Evolutionary conservation across 208 protist genomes (phyloP).

Genomic region (Blastocrithidia nonstop): DNA sequence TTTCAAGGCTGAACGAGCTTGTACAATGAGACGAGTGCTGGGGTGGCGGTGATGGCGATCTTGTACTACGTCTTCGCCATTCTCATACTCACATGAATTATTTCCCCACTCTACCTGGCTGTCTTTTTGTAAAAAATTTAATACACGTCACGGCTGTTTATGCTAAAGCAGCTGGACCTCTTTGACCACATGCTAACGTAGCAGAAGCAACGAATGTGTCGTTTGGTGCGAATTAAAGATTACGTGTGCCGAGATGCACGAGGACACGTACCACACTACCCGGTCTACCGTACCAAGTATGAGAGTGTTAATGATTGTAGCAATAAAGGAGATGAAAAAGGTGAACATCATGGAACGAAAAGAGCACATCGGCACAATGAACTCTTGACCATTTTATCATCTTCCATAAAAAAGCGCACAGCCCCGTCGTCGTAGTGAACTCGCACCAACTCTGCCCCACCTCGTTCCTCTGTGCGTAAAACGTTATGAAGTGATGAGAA

Average conservation of each 20-base stretch:
- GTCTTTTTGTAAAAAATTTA: constrained; percentile 84
- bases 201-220: constrained; percentile 48
- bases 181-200: constrained; percentile 69
- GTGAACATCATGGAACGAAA: no score
- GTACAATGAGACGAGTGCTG: constrained; percentile 71
- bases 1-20: constrained; percentile 82
- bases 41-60: constrained; percentile 29
- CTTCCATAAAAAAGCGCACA: no score
- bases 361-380: no score
- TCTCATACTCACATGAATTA: constrained; percentile 68
- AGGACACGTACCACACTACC: constrained; percentile 40
- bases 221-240: constrained; percentile 40
- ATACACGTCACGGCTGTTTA: constrained; percentile 51
- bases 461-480: no score
- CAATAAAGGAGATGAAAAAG: no score
- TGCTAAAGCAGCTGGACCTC: constrained; percentile 59
- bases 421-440: no score
- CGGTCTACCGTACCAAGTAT: constrained; percentile 8
- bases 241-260: constrained; percentile 67
- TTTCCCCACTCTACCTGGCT: constrained; percentile 78
- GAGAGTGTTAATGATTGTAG: no score
- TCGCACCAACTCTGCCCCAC: no score
- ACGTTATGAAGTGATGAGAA: no score
- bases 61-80: constrained; percentile 80
- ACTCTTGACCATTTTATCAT: no score